Evolutionary conservation across 768 basidiomycete genomes (phyloP), one percentile per base, ranked within the genome.

Genomic region (Cystofilobasidium capitatum): DNA sequence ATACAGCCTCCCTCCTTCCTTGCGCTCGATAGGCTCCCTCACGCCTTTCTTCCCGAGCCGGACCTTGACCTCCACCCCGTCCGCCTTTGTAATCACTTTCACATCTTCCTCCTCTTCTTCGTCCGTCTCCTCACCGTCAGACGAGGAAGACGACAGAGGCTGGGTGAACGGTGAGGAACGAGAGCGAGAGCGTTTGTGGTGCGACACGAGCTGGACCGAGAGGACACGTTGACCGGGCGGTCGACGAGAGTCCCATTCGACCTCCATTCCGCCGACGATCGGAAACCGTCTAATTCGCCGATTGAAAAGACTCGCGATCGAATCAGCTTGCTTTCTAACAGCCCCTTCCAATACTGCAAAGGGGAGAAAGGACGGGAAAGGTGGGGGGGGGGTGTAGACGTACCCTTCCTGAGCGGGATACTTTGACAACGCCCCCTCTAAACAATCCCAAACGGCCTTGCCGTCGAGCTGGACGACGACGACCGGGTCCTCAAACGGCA

Each of bases 261-360:
- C 86, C 14, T 84, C 84, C 44, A 93, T 81, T 22, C 91, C 91
- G 29, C 91, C 87, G 42, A 94, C 80, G 16, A 91, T 81, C 0
- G 91, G 91, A 77, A 96, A 96, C 16, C 91, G 88, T 26, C 91
- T 92, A n/a, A n/a, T n/a, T n/a, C n/a, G n/a, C n/a, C n/a, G n/a
- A n/a, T n/a, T n/a, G n/a, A n/a, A n/a, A n/a, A n/a, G n/a, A n/a
- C n/a, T n/a, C n/a, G n/a, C n/a, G 61, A n/a, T 57, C 35, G 31
- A 14, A 61, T 65, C 16, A 59, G 35, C 14, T 44, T 2, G 20
- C 0, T 10, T 51, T 40, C 10, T 36, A n/a, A 22, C 47, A 40
- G 20, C 37, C 37, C 3, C n/a, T 47, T 69, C 40, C 71, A 66
- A 47, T 13, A n/a, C n/a, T n/a, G n/a, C n/a, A n/a, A n/a, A n/a